Evolutionary conservation across 805 yeast species (phyloP).

Genomic region (Yamadazyma insecticola): DNA sequence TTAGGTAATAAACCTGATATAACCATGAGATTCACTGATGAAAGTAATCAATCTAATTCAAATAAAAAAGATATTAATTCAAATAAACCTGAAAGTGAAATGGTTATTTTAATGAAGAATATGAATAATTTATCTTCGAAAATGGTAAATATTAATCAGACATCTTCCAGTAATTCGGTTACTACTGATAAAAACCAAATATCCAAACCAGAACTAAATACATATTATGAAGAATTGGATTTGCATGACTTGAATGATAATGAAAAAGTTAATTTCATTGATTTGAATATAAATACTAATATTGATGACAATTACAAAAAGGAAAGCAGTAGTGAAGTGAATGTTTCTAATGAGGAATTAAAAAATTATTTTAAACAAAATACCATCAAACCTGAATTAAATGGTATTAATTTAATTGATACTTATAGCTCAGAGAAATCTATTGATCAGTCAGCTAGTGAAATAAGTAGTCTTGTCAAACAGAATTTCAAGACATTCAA

Average conservation of each 20-base stretch:
- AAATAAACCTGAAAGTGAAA: conserved; percentile 45
- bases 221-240: conserved; percentile 26
- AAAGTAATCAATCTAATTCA: conserved; percentile 11
- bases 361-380: conserved; percentile 14
- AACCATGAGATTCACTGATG: conserved; percentile 71
- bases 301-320: too few relatives aligned
- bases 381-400: conserved; percentile 10
- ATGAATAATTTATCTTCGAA: conserved; percentile 86
- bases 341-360: conserved; percentile 9
- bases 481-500: conserved; percentile 31
- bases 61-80: conserved; percentile 7
- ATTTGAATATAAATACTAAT: conserved; percentile 24
- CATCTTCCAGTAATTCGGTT: neutral
- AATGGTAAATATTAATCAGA: conserved; percentile 46
- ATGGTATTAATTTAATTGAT: conserved; percentile 15
- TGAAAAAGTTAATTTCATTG: conserved; percentile 25
- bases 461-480: conserved; percentile 26
- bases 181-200: conserved; percentile 4
- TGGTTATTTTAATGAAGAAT: conserved; percentile 72
- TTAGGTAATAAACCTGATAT: conserved; percentile 82
- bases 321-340: neutral
- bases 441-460: conserved; percentile 27
- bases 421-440: conserved; percentile 25
- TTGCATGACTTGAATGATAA: conserved; percentile 35
- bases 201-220: conserved; percentile 14